Conservation (phyloP, 2,329 filamentous ascomycete genomes). For the Aspergillus amoenus region DNA sequence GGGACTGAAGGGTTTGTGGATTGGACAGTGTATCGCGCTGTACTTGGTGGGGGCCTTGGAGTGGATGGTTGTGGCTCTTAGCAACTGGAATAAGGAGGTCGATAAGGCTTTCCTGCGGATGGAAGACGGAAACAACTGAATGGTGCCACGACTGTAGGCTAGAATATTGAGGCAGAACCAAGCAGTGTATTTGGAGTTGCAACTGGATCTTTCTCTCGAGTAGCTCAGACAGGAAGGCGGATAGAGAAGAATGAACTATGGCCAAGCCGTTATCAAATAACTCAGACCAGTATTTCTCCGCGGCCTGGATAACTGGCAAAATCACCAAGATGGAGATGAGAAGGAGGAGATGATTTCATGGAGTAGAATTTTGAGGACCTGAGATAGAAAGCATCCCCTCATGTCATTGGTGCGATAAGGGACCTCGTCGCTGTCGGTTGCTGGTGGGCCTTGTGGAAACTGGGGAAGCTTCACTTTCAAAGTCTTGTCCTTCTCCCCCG, state of each 20-base stretch:
- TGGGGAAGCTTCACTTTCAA: background rate
- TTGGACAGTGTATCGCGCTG: slow-evolving; percentile 77
- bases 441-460: background rate
- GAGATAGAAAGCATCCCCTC: background rate
- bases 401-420: slow-evolving; percentile 11
- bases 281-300: background rate
- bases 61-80: slow-evolving; percentile 75
- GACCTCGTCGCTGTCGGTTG: background rate
- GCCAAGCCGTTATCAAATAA: background rate
- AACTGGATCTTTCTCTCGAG: slow-evolving; percentile 30
- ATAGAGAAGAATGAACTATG: slow-evolving; percentile 12
- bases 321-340: background rate
- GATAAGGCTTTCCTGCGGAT: slow-evolving; percentile 69
- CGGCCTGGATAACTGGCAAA: background rate
- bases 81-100: slow-evolving; percentile 75
- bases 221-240: slow-evolving; percentile 43
- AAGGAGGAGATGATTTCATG: background rate
- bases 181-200: slow-evolving; percentile 21
- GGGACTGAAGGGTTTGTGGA: slow-evolving; percentile 77
- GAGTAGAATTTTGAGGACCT: background rate
- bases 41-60: slow-evolving; percentile 77
- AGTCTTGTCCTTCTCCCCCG: slow-evolving; percentile 13
- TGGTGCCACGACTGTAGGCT: slow-evolving; percentile 6
- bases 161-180: background rate
- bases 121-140: slow-evolving; percentile 45